Evolutionary conservation across 2,329 filamentous ascomycete species (phyloP).

Genomic region (Fusarium marasasianum): DNA sequence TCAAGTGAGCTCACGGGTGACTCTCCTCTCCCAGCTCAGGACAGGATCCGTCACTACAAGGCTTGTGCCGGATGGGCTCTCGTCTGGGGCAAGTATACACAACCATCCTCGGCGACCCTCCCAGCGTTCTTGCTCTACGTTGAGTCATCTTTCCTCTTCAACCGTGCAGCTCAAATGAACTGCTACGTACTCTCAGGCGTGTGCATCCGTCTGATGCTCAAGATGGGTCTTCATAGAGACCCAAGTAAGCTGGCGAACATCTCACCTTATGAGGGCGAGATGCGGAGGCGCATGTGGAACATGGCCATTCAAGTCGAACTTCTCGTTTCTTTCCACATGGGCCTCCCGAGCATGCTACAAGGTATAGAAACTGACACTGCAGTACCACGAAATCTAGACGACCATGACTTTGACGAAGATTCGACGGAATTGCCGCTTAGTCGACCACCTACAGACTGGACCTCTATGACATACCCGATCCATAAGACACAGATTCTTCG

Average conservation of each 20-base stretch:
- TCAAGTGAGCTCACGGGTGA: slow-evolving; percentile 56
- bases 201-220: slow-evolving; percentile 63
- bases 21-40: slow-evolving; percentile 51
- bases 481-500: slow-evolving; percentile 59
- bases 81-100: slow-evolving; percentile 59
- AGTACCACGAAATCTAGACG: slow-evolving; percentile 69
- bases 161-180: slow-evolving; percentile 61
- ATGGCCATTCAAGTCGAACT: slow-evolving; percentile 68
- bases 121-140: slow-evolving; percentile 62
- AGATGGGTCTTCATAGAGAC: slow-evolving; percentile 68
- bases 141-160: slow-evolving; percentile 63
- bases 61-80: slow-evolving; percentile 62
- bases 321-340: slow-evolving; percentile 73
- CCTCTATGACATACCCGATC: slow-evolving; percentile 65
- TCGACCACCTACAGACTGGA: slow-evolving; percentile 67
- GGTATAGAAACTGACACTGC: slow-evolving; percentile 70
- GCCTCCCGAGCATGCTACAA: slow-evolving; percentile 72
- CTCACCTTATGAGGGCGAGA: slow-evolving; percentile 63
- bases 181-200: slow-evolving; percentile 63
- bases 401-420: slow-evolving; percentile 71
- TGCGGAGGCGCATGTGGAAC: slow-evolving; percentile 64
- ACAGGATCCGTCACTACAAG: slow-evolving; percentile 60
- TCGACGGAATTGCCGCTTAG: slow-evolving; percentile 63
- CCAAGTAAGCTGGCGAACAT: slow-evolving; percentile 61
- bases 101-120: slow-evolving; percentile 59